These are phyloP conservation scores for Phyllosticta citriasiana DNA, from an alignment of 2,329 filamentous ascomycete species.

Conservation along the genomic window DNA sequence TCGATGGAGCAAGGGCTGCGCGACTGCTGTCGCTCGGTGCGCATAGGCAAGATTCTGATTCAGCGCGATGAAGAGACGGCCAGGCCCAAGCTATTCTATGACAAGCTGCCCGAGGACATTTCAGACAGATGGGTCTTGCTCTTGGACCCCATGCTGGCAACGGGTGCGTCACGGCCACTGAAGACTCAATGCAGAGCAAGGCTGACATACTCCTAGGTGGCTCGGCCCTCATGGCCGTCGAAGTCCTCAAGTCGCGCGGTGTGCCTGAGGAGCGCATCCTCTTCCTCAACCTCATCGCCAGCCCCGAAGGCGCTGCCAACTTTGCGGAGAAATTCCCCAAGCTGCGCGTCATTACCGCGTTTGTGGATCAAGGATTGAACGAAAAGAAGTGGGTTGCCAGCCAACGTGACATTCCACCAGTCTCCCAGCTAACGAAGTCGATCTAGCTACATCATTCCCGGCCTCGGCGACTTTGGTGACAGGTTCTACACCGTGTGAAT, in stretches of 20 bases:
- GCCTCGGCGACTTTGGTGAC: constrained; percentile 90
- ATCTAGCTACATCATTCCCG: constrained; percentile 82
- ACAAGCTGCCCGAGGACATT: constrained; percentile 93
- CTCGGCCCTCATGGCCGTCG: constrained; percentile 92
- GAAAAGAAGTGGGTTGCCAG: constrained; percentile 77
- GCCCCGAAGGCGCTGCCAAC: constrained; percentile 79
- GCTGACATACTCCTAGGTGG: constrained; percentile 50
- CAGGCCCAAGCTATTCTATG: constrained; percentile 89
- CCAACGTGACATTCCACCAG: constrained; percentile 16
- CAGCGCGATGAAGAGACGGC: constrained; percentile 94
- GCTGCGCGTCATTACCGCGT: constrained; percentile 85
- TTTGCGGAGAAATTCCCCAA: constrained; percentile 86
- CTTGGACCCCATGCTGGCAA: constrained; percentile 98
- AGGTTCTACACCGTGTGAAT: constrained; percentile 84
- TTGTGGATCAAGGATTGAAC: constrained; percentile 91
- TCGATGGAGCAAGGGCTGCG: constrained; percentile 96
- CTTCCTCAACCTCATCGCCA: constrained; percentile 96
- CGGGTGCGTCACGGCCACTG: constrained; percentile 47
- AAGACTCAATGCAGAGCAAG: neutral
- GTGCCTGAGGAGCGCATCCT: constrained; percentile 92
- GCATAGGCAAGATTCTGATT: constrained; percentile 97
- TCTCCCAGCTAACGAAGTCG: constrained; percentile 11
- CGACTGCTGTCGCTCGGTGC: constrained; percentile 94
- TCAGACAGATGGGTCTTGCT: constrained; percentile 85
- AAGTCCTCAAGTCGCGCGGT: constrained; percentile 79